A percentile compares a stretch with the other conserved stretches of the same genome.
Evolutionary conservation across 345 rosid genomes (phyloP).

Genomic region (Ailanthus altissimus): DNA sequence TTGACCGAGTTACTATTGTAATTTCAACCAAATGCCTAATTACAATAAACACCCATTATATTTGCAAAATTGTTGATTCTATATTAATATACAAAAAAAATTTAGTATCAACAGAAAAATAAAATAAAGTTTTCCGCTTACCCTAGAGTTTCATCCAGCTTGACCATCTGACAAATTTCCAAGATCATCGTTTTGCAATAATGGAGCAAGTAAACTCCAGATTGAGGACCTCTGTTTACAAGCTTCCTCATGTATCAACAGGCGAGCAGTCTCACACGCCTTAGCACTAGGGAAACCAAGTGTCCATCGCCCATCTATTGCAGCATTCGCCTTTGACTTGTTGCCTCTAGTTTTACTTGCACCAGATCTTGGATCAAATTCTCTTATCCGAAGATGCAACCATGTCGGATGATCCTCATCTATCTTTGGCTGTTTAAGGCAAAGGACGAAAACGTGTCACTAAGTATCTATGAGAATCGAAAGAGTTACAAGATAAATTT

Average conservation of each 20-base stretch:
- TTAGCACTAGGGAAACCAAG: constrained; percentile 52
- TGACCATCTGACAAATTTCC: constrained; percentile 24
- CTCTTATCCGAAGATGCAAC: constrained; percentile 63
- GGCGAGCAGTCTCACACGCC: constrained; percentile 49
- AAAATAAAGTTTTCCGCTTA: constrained; percentile 5
- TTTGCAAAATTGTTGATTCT: constrained; percentile 9
- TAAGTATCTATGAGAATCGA: background rate
- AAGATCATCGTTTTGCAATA: constrained; percentile 30
- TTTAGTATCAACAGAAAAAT: background rate
- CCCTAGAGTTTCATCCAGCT: constrained; percentile 23
- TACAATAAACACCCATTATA: background rate
- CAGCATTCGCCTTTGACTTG: constrained; percentile 26
- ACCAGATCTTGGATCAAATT: constrained; percentile 45
- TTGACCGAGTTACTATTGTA: background rate
- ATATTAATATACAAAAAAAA: constrained; percentile 3
- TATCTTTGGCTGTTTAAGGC: constrained; percentile 48
- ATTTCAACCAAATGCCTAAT: background rate
- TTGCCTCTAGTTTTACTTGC: constrained; percentile 30
- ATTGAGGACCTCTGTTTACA: constrained; percentile 47
- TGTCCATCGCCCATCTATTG: constrained; percentile 58
- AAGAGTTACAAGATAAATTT: background rate
- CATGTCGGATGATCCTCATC: constrained; percentile 59
- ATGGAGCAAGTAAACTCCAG: constrained; percentile 36
- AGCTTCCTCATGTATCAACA: constrained; percentile 44
- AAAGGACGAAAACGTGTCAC: constrained; percentile 9